phyloP scores from a whole-genome alignment of 148 eudicot species.

The Linanthus parryae region DNA sequence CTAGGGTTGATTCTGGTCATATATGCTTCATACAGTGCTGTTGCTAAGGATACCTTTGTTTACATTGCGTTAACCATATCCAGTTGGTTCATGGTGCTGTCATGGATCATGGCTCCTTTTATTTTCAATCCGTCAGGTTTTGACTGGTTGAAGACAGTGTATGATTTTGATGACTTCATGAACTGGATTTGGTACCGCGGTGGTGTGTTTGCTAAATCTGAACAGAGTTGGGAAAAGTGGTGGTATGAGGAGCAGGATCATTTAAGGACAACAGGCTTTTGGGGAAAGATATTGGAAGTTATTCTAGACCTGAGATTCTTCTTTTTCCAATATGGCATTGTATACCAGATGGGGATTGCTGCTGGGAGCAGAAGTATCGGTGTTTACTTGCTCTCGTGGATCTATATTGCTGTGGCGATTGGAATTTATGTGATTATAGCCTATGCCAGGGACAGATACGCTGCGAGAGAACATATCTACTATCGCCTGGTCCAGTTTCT shows the following conservation, averaged over 20 bases:
- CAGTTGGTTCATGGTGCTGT: conserved; percentile 88
- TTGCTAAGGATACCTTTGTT: conserved; percentile 65
- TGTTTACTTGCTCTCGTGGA: conserved; percentile 88
- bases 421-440: conserved; percentile 37
- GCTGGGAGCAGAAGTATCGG: conserved; percentile 58
- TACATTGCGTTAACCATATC: conserved; percentile 78
- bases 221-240: conserved; percentile 94
- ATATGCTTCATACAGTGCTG: conserved; percentile 76
- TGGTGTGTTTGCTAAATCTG: conserved; percentile 77
- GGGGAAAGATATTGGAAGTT: conserved; percentile 76
- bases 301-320: conserved; percentile 75
- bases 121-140: conserved; percentile 88
- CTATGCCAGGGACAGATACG: conserved; percentile 61
- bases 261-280: conserved; percentile 78
- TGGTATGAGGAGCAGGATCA: conserved; percentile 96
- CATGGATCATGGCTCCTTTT: conserved; percentile 88
- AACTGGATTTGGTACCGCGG: conserved; percentile 88
- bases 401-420: conserved; percentile 62
- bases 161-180: conserved; percentile 86
- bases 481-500: conserved; percentile 87
- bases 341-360: conserved; percentile 76
- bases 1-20: conserved; percentile 68
- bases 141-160: conserved; percentile 92
- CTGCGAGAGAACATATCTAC: conserved; percentile 80
- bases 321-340: conserved; percentile 93